Evolutionary conservation across 2,329 filamentous ascomycete species (phyloP), one percentile per base, ranked within the genome.

Genomic region (Aspergillus luchuensis): DNA sequence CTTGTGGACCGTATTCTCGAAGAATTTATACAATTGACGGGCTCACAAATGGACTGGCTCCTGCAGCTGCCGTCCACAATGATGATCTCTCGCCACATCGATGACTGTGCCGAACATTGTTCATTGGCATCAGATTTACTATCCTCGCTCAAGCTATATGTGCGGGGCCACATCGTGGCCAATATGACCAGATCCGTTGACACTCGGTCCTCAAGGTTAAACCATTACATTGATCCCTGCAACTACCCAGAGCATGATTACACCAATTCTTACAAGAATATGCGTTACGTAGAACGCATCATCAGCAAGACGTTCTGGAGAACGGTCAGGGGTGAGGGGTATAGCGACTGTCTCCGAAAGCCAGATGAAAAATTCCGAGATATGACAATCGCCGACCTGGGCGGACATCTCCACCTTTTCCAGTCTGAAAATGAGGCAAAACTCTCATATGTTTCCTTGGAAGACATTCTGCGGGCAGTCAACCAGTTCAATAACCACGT

Each of bases 1-100:
- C 78, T 89, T 43, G 71, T 81, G 2, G 81, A 83, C 8, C 78
- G 84, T 7, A 74, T 87, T 15, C 60, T 75, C 10, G 61, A 67
- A 15, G 63, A 70, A 10, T 73, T 78, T 39, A 45, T 73, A n/a
- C 50, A 69, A 17, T 69, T 81, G 8, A 58, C 71, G 0, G 74
- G 72, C 38, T 57, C 59, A 13, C 63, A 74, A 13, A 78, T 80
- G 75, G 36, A 50, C 15, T 82, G 79, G 79, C 63, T 82, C 17
- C 57, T 67, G 5, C 56, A 69, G 2, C 61, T 76, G 4, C 53
- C 63, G 2, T 69, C 74, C 72, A 55, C 61, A 60, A 36, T 15
- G 45, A 75, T 69, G 43, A 57, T 80, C 8, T 58, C 66, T 4
- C 45, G 61, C 1, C 72, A 70, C 53, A 45, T 56, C 2, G 54